Base-by-base conservation (phyloP, 805 yeast genomes). In the Kodamaea nitidulidarum region DNA sequence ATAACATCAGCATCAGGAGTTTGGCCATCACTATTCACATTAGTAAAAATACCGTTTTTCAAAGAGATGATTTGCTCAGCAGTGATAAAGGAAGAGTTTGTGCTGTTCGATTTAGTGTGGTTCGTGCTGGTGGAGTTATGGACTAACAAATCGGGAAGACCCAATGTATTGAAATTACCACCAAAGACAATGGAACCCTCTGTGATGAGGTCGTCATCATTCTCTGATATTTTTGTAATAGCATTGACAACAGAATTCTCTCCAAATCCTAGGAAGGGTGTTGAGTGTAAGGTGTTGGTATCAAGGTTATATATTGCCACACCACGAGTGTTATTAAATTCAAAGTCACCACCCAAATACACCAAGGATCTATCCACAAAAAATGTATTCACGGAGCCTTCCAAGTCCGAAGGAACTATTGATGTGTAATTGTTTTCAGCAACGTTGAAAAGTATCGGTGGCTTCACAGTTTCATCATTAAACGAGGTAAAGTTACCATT, bases 281-380 rank as follows among this genome's bases (percentile, higher is more conserved):
- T 65, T 7, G 71, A 54, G 2, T 52, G 36, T 28, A 85, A 60
- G 2, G 58, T 22, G 15, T 67, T 49, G 3, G 71, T 48, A 0
- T 71, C 47, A 11, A 63, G 52, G 58, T 86, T 72, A 71, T 86
- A 91, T 4, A 78, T 61, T 7, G 84, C 80, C 0, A 76, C 84
- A 36, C 88, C 83, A 47, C 68, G 52, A 6, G 80, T 67, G 33
- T 63, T 57, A 40, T 75, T 67, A 55, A 68, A 80, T 4, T 69
- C 56, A 48, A 91, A 76, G 43, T 76, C 71, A 15, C 98, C 98
- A 7, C 97, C 98, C 35, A 86, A 73, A 52, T 85, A 88, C 0
- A 87, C 71, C 15, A 76, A 40, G 15, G 73, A 60, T 24, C 61
- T 56, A 32, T 66, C 70, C 2, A 59, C 80, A 36, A 50, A 57